Percentiles rank a stretch among this genome's conserved stretches.
Evolutionary conservation across 2,329 filamentous ascomycete species (phyloP).

Genomic region (Lizonia empirigonia): DNA sequence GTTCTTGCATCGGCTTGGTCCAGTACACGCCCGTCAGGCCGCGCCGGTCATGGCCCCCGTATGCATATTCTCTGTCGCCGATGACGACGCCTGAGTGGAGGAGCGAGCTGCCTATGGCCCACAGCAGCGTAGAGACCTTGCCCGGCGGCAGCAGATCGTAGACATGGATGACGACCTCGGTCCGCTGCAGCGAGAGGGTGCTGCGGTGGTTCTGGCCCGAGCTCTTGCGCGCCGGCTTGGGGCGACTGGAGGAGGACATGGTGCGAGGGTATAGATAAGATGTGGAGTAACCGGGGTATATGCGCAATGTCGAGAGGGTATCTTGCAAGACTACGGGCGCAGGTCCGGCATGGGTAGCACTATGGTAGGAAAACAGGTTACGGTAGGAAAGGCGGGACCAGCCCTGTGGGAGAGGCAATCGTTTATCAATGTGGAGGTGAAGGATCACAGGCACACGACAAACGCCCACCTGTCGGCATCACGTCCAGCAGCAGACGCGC

Average conservation of each 20-base stretch:
- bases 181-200: constrained; percentile 72
- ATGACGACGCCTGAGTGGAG: constrained; percentile 85
- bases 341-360: constrained; percentile 6
- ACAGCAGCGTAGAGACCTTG: constrained; percentile 74
- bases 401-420: constrained; percentile 19
- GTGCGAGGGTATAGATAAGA: constrained; percentile 10
- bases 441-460: constrained; percentile 12
- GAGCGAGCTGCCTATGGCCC: constrained; percentile 77
- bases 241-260: constrained; percentile 42
- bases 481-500: constrained; percentile 12
- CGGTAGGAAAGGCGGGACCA: constrained; percentile 23
- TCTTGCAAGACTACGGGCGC: constrained; percentile 12
- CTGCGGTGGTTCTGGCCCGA: constrained; percentile 61
- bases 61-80: constrained; percentile 80
- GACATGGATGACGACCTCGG: constrained; percentile 75
- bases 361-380: constrained; percentile 8
- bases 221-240: constrained; percentile 50
- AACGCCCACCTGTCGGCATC: constrained; percentile 1
- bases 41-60: constrained; percentile 76
- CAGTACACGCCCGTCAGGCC: constrained; percentile 81
- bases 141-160: constrained; percentile 81
- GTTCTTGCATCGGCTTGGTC: constrained; percentile 73
- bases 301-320: constrained; percentile 16
- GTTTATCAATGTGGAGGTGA: constrained; percentile 13
- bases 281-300: constrained; percentile 4